A percentile compares a stretch with the other conserved stretches of the same genome.
phyloP scores from a whole-genome alignment of 345 rosid genomes.

The Limnanthes douglasii region DNA sequence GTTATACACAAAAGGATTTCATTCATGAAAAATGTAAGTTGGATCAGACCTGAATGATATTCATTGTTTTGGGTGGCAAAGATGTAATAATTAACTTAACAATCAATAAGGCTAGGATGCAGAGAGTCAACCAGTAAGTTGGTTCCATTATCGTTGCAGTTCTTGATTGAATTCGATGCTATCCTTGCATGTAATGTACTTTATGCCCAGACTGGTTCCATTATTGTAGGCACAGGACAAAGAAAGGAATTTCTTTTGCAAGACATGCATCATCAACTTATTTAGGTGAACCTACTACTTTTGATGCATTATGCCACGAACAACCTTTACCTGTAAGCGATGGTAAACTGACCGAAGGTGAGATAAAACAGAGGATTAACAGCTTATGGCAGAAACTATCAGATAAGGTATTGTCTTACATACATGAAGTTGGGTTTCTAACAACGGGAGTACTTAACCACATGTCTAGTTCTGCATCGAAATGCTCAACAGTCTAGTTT shows the following conservation, averaged over 20 bases:
- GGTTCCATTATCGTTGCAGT: no score
- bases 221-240: conserved; percentile 15
- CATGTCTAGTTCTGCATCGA: not conserved
- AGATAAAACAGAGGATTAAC: conserved; percentile 50
- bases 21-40: no score
- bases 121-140: no score
- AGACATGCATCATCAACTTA: conserved; percentile 30
- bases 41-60: no score
- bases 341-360: conserved; percentile 47
- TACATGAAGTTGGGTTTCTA: not conserved
- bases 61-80: no score
- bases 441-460: no score
- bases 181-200: no score
- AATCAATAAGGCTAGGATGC: no score
- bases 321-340: not conserved
- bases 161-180: no score
- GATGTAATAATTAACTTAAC: no score
- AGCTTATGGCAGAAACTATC: conserved; percentile 32
- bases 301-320: conserved; percentile 43
- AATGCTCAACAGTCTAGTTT: not conserved
- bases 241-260: conserved; percentile 14
- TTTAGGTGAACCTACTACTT: conserved; percentile 20
- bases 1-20: no score
- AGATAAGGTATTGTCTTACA: conserved; percentile 45
- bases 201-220: conserved; percentile 3